A percentile compares a stretch with the other conserved stretches of the same genome.
Evolutionary conservation across 108 stramenopile species (phyloP).

Genomic region (Hondaea fermentalgiana): DNA sequence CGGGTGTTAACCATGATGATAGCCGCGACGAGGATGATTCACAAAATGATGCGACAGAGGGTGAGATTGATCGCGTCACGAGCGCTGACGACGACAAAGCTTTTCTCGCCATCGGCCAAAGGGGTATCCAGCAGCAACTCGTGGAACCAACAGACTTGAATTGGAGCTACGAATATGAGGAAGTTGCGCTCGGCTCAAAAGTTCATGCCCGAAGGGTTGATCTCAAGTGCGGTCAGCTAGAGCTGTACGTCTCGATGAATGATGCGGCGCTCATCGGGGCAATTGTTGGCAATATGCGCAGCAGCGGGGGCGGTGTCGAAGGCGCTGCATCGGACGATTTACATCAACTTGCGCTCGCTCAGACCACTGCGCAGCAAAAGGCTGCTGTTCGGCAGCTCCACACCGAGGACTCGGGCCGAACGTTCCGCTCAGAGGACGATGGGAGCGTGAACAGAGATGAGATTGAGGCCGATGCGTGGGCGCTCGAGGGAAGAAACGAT

Average conservation of each 20-base stretch:
- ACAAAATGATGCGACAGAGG: no score
- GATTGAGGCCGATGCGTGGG: background rate
- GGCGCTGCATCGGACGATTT: background rate
- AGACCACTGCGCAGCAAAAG: background rate
- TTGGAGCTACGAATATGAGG: background rate
- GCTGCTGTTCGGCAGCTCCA: background rate
- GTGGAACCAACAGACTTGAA: background rate
- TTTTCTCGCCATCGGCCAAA: background rate
- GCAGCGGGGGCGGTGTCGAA: background rate
- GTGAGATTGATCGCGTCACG: no score
- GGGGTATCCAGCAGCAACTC: background rate
- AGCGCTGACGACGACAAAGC: no score
- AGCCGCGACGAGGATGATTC: background rate
- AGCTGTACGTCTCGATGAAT: background rate
- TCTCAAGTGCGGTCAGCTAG: background rate
- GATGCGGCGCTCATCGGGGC: background rate
- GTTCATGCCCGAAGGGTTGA: background rate
- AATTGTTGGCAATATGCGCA: background rate
- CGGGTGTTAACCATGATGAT: background rate
- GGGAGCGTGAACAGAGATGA: background rate
- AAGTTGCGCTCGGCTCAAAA: background rate
- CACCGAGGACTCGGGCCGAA: background rate
- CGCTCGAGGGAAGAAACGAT: background rate
- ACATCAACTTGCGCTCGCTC: background rate
- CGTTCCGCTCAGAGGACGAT: background rate